A percentile compares a stretch with the other conserved stretches of the same genome.
These are phyloP conservation scores for Elsinoe perseae DNA, from an alignment of 2,329 filamentous ascomycete genomes.

Conservation along the genomic window DNA sequence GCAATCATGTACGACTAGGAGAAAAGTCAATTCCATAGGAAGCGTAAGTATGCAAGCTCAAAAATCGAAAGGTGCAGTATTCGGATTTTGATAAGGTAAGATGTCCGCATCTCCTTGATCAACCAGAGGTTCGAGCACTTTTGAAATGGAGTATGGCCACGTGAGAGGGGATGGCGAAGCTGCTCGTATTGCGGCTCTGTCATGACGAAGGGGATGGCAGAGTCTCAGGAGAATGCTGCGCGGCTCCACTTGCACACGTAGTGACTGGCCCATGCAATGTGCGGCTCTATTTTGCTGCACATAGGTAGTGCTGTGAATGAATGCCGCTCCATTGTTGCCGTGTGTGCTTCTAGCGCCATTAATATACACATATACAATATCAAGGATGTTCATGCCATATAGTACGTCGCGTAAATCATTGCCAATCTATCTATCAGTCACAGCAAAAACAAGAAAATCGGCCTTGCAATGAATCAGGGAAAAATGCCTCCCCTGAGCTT, in stretches of 20 bases:
- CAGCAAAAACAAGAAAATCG: neutral
- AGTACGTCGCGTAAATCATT: no score
- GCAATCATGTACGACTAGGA: conserved; percentile 6
- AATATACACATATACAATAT: no score
- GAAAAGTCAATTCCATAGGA: conserved; percentile 12
- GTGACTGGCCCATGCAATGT: neutral
- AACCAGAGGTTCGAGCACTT: neutral
- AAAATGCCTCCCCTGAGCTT: neutral
- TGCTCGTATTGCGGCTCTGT: neutral
- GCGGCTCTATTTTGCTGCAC: neutral
- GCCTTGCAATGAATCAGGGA: neutral
- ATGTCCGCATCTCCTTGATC: conserved; percentile 15
- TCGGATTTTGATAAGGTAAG: conserved; percentile 12
- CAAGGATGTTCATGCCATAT: no score
- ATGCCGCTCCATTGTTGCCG: neutral
- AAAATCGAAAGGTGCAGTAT: conserved; percentile 12
- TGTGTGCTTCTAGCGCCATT: no score
- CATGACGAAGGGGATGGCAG: neutral
- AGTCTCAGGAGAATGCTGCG: neutral
- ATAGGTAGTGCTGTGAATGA: conserved; percentile 5
- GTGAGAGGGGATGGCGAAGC: neutral
- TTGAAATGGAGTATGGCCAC: neutral
- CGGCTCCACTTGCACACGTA: conserved; percentile 9
- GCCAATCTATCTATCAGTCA: no score
- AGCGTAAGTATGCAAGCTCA: conserved; percentile 8